phyloP scores from a whole-genome alignment of 2,329 filamentous ascomycete genomes.

The Aspergillus luchuensis region DNA sequence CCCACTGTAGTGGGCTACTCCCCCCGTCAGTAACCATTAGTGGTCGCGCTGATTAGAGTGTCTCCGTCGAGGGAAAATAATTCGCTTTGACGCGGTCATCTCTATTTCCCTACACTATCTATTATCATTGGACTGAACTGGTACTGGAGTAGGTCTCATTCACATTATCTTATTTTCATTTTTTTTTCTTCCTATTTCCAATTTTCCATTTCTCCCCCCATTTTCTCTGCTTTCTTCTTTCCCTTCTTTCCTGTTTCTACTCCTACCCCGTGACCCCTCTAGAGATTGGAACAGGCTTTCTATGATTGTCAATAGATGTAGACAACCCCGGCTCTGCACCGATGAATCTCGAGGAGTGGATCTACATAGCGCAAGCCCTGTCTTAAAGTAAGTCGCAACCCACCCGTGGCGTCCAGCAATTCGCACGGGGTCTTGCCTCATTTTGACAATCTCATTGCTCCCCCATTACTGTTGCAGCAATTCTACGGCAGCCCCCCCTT shows the following conservation, averaged over 20 bases:
- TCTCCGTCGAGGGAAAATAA: not conserved
- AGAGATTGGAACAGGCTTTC: constrained; percentile 1
- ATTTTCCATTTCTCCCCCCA: too few relatives aligned
- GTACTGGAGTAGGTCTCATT: not conserved
- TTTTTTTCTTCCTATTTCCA: not conserved
- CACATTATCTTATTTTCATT: not conserved
- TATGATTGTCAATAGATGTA: constrained; percentile 2
- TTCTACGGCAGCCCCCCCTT: not conserved
- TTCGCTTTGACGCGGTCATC: too few relatives aligned
- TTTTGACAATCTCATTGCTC: not conserved
- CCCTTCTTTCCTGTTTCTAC: not conserved
- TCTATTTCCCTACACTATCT: not conserved
- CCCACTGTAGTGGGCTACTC: not conserved
- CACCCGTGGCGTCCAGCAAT: not conserved
- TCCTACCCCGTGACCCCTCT: not conserved
- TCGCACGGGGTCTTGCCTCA: not conserved
- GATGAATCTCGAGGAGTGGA: not conserved
- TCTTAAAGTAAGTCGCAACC: not conserved
- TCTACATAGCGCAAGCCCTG: not conserved
- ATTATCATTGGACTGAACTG: not conserved
- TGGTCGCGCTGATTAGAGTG: not conserved
- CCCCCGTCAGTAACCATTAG: too few relatives aligned
- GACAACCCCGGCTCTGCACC: not conserved
- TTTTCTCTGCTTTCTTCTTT: not conserved
- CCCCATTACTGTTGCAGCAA: not conserved